A percentile compares a stretch with the other conserved stretches of the same genome.
phyloP scores from a whole-genome alignment of 495 filamentous ascomycete species.

The Lasiosphaeriaceae sp. region DNA sequence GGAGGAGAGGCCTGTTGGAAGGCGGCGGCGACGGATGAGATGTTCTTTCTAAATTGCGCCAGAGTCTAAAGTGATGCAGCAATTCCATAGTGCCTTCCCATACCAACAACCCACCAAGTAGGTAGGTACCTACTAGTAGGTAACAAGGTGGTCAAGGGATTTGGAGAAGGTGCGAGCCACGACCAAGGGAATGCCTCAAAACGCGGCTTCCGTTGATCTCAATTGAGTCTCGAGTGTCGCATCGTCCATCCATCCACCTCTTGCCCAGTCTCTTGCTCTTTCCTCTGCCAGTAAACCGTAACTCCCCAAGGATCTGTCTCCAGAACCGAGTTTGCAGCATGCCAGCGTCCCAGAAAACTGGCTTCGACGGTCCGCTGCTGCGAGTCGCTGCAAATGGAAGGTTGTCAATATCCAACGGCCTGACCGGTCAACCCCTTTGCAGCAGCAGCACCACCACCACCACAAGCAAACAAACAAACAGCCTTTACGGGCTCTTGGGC shows the following conservation, averaged over 20 bases:
- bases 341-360: conserved; percentile 2
- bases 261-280: not conserved
- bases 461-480: not conserved
- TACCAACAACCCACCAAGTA: too few relatives aligned
- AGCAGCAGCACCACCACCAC: not conserved
- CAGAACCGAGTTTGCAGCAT: not conserved
- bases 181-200: not conserved
- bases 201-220: too few relatives aligned
- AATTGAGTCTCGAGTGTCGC: not conserved
- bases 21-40: too few relatives aligned
- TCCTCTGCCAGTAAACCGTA: too few relatives aligned
- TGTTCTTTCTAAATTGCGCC: too few relatives aligned
- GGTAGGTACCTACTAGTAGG: too few relatives aligned
- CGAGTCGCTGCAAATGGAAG: conserved; percentile 11
- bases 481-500: too few relatives aligned
- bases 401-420: not conserved
- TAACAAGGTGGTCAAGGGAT: not conserved
- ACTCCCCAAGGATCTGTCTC: too few relatives aligned
- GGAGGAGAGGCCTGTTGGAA: too few relatives aligned
- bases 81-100: too few relatives aligned
- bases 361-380: conserved; percentile 3
- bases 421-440: not conserved
- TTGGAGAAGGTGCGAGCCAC: not conserved
- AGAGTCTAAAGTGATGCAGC: too few relatives aligned
- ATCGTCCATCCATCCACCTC: not conserved